phyloP scores from a whole-genome alignment of 2,329 filamentous ascomycete genomes.

The Cercospora citrullina region DNA sequence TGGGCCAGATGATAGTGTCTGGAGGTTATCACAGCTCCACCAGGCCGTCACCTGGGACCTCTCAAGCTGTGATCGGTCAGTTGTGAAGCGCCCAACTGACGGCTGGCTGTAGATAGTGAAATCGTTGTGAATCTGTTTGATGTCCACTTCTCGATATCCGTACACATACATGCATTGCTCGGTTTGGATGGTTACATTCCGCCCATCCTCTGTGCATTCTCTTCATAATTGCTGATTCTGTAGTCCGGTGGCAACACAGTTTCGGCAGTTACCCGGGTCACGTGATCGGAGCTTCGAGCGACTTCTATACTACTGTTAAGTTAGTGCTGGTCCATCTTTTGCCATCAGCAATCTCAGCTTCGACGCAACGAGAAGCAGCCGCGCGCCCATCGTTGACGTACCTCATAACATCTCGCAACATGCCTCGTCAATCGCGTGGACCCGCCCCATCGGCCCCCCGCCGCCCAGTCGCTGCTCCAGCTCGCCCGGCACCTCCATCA shows the following conservation, averaged over 20 bases:
- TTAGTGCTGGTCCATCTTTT: slow-evolving; percentile 1
- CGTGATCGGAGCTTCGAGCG: slow-evolving; percentile 5
- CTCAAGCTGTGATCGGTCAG: neutral
- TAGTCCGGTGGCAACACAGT: neutral
- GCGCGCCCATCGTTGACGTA: neutral
- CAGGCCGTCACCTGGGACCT: neutral
- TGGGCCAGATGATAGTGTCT: neutral
- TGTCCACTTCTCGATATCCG: neutral
- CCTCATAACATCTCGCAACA: slow-evolving; percentile 31
- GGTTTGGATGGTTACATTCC: neutral
- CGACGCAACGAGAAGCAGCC: slow-evolving; percentile 1
- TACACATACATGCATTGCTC: neutral
- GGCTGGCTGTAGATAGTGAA: slow-evolving; percentile 7
- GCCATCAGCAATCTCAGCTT: slow-evolving; percentile 13
- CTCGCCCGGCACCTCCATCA: slow-evolving; percentile 66
- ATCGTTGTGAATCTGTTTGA: neutral
- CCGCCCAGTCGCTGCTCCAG: slow-evolving; percentile 44
- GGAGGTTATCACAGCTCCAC: neutral
- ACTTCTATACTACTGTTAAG: slow-evolving; percentile 9
- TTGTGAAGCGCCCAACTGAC: neutral
- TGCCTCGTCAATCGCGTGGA: slow-evolving; percentile 53
- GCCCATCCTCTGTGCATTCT: neutral
- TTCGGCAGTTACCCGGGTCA: neutral
- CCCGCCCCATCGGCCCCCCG: slow-evolving; percentile 44
- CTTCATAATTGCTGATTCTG: neutral